A percentile compares a stretch with the other conserved stretches of the same genome.
Evolutionary conservation across 306 rosid species (phyloP).

Genomic region (Cucumis cinereus): DNA sequence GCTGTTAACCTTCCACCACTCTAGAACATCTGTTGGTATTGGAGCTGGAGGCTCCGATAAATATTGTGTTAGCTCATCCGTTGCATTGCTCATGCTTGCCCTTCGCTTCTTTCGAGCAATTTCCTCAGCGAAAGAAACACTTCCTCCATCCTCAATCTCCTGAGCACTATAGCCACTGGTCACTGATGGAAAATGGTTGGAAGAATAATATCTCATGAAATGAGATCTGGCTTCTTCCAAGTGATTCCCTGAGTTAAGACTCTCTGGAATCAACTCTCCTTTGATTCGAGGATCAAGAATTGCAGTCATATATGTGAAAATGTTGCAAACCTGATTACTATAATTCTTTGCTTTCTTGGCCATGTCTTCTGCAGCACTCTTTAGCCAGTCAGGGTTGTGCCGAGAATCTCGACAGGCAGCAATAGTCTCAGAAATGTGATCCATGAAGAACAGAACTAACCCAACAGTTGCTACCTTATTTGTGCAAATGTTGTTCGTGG

Average conservation of each 20-base stretch:
- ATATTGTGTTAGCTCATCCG: conserved; percentile 91
- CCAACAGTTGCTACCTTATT: conserved; percentile 77
- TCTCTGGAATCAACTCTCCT: conserved; percentile 86
- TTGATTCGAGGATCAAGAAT: conserved; percentile 92
- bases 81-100: conserved; percentile 53
- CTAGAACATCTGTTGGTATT: conserved; percentile 75
- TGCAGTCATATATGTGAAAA: conserved; percentile 77
- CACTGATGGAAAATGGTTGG: conserved; percentile 56
- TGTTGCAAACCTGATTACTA: conserved; percentile 68
- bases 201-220: conserved; percentile 61
- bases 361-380: conserved; percentile 84
- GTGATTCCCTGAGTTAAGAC: conserved; percentile 47
- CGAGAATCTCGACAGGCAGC: conserved; percentile 66
- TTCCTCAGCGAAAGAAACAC: conserved; percentile 90
- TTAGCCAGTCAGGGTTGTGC: conserved; percentile 76
- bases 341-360: conserved; percentile 61
- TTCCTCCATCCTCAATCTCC: conserved; percentile 63
- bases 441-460: conserved; percentile 91
- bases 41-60: conserved; percentile 85
- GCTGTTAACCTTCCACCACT: conserved; percentile 92
- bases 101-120: conserved; percentile 88
- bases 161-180: conserved; percentile 50
- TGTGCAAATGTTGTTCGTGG: conserved; percentile 84
- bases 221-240: conserved; percentile 81
- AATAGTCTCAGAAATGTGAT: conserved; percentile 85